Percentiles rank a stretch among this genome's conserved stretches.
These are phyloP conservation scores for Ricinus communis DNA, from an alignment of 345 rosid species.

Conservation along the genomic window DNA sequence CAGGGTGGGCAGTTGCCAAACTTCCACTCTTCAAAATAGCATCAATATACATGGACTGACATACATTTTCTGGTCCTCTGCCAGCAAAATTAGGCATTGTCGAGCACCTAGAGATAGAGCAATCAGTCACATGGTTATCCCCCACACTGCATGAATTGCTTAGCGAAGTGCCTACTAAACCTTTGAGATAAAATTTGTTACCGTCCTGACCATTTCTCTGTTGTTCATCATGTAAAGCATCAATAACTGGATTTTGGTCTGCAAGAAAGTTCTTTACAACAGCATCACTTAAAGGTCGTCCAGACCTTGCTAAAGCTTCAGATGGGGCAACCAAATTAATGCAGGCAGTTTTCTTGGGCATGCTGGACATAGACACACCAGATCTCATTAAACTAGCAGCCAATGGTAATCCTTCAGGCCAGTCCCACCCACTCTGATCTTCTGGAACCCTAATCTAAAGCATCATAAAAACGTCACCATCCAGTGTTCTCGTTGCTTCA, in stretches of 20 bases:
- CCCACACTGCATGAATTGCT: conserved; percentile 20
- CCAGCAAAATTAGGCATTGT: conserved; percentile 26
- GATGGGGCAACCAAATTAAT: conserved; percentile 31
- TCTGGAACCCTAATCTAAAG: conserved; percentile 69
- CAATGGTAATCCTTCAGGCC: conserved; percentile 53
- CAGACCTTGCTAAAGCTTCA: conserved; percentile 26
- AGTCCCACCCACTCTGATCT: conserved; percentile 63
- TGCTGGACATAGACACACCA: conserved; percentile 29
- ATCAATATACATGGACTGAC: conserved; percentile 30
- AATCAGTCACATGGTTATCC: conserved; percentile 22
- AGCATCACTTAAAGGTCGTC: conserved; percentile 23
- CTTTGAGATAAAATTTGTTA: conserved; percentile 28
- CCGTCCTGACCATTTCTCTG: conserved; percentile 23
- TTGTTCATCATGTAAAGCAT: conserved; percentile 30
- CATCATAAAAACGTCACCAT: conserved; percentile 72
- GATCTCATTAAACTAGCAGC: conserved; percentile 44
- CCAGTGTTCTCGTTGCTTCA: conserved; percentile 67
- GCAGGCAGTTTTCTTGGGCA: conserved; percentile 29
- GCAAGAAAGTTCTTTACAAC: conserved; percentile 15
- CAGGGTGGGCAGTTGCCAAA: conserved; percentile 13
- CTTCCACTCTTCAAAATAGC: conserved; percentile 27
- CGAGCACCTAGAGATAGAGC: conserved; percentile 27
- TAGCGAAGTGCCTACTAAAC: conserved; percentile 22
- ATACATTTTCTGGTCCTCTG: conserved; percentile 30
- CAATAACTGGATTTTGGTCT: conserved; percentile 19